Evolutionary conservation across 169 alveolate species (phyloP).

Genomic region (Perkinsus olseni): DNA sequence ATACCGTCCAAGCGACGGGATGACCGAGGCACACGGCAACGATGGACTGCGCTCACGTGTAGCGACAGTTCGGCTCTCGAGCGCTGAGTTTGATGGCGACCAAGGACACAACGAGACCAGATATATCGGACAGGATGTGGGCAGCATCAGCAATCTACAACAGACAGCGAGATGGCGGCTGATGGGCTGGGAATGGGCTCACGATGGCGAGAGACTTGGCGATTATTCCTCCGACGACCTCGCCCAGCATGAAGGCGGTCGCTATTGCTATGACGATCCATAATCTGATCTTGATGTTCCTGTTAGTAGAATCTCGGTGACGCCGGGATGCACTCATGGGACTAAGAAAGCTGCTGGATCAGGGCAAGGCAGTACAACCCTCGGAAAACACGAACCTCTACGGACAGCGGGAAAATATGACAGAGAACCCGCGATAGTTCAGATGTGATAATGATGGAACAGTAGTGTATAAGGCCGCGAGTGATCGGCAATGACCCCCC

Average conservation of each 20-base stretch:
- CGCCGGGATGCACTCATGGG: background rate
- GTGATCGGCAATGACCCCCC: too few relatives aligned
- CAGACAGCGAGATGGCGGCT: background rate
- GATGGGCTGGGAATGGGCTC: background rate
- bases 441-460: background rate
- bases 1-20: too few relatives aligned
- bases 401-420: background rate
- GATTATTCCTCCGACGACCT: conserved; percentile 50
- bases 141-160: conserved; percentile 70
- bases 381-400: background rate
- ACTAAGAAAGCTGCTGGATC: background rate
- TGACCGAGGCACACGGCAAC: too few relatives aligned
- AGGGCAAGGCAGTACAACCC: background rate
- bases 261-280: background rate
- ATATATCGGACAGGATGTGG: conserved; percentile 72
- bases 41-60: conserved; percentile 35
- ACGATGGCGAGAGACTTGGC: conserved; percentile 52
- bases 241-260: conserved; percentile 17
- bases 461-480: too few relatives aligned
- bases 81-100: conserved; percentile 51
- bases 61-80: conserved; percentile 46
- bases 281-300: background rate
- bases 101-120: conserved; percentile 66
- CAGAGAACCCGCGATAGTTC: background rate
- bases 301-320: background rate